A percentile compares a stretch with the other conserved stretches of the same genome.
Evolutionary conservation across 768 basidiomycete genomes (phyloP).

Genomic region (Tubosaeta sp.): DNA sequence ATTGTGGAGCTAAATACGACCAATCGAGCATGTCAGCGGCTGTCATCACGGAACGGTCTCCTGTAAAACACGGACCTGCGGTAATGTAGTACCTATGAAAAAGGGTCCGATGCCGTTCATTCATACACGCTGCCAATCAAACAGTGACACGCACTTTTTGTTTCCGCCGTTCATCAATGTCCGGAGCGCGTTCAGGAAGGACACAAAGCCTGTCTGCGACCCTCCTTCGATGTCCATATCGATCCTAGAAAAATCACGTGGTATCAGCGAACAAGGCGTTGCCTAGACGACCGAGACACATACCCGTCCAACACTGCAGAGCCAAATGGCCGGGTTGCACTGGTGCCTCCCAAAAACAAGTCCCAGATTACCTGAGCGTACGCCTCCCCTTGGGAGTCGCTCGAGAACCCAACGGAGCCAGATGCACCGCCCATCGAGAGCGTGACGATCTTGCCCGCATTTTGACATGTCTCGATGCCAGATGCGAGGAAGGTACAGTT

Average conservation of each 20-base stretch:
- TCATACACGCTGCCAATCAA: neutral
- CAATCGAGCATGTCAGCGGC: neutral
- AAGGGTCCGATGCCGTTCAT: neutral
- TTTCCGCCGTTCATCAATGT: slow-evolving; percentile 26
- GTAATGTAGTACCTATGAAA: slow-evolving; percentile 40
- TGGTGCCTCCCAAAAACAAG: slow-evolving; percentile 62
- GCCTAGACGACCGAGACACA: neutral
- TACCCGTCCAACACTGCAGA: slow-evolving; percentile 70
- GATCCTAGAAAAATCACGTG: slow-evolving; percentile 17
- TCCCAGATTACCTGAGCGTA: slow-evolving; percentile 69
- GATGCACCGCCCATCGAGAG: slow-evolving; percentile 59
- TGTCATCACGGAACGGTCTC: neutral
- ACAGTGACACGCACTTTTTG: slow-evolving; percentile 21
- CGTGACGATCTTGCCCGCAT: slow-evolving; percentile 57
- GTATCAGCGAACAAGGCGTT: neutral
- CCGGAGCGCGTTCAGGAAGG: slow-evolving; percentile 28
- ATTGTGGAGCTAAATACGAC: slow-evolving; percentile 35
- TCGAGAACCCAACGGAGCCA: slow-evolving; percentile 57
- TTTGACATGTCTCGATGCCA: slow-evolving; percentile 63
- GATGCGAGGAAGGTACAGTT: slow-evolving; percentile 58
- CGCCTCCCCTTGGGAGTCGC: slow-evolving; percentile 49
- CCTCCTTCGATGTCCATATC: slow-evolving; percentile 51
- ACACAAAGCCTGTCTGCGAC: slow-evolving; percentile 22
- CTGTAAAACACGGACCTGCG: slow-evolving; percentile 27
- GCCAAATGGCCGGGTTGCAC: slow-evolving; percentile 65